Conservation (phyloP, 1,139 yeast species). For the Hemisphaericaspora lyxosophila region DNA sequence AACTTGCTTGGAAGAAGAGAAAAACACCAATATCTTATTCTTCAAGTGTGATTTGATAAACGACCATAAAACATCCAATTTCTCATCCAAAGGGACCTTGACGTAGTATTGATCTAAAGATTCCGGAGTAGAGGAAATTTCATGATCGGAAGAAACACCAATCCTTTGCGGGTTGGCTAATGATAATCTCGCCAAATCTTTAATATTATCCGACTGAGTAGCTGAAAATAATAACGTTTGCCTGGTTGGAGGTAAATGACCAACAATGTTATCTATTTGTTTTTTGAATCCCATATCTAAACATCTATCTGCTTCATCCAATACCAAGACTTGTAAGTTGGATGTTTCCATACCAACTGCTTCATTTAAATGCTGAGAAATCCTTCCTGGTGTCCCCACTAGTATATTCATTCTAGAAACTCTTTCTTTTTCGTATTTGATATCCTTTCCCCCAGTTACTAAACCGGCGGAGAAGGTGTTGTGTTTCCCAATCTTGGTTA, state of each 20-base stretch:
- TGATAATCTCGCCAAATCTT: conserved; percentile 86
- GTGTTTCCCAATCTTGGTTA: conserved; percentile 77
- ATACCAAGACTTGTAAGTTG: conserved; percentile 76
- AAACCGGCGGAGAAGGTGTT: conserved; percentile 88
- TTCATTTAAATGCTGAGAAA: conserved; percentile 93
- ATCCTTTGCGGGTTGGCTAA: conserved; percentile 75
- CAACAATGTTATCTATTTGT: conserved; percentile 81
- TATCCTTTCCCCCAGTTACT: conserved; percentile 96
- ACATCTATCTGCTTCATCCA: conserved; percentile 96
- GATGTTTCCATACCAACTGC: conserved; percentile 80
- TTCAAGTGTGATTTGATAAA: conserved; percentile 88
- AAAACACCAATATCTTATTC: conserved; percentile 80
- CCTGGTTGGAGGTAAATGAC: conserved; percentile 79
- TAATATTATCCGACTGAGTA: conserved; percentile 85
- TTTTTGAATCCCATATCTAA: conserved; percentile 95
- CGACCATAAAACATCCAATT: conserved; percentile 83
- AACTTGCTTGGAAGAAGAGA: conserved; percentile 92
- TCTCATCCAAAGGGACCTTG: conserved; percentile 69
- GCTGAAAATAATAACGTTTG: conserved; percentile 92
- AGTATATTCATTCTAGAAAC: conserved; percentile 79
- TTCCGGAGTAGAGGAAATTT: conserved; percentile 71
- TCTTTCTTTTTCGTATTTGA: conserved; percentile 82
- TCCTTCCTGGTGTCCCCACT: conserved; percentile 95
- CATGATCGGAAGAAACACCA: conserved; percentile 55
- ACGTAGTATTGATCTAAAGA: conserved; percentile 82